These are phyloP conservation scores for Allantophomopsis cytisporea DNA, from an alignment of 2,329 filamentous ascomycete genomes.

Conservation along the genomic window DNA sequence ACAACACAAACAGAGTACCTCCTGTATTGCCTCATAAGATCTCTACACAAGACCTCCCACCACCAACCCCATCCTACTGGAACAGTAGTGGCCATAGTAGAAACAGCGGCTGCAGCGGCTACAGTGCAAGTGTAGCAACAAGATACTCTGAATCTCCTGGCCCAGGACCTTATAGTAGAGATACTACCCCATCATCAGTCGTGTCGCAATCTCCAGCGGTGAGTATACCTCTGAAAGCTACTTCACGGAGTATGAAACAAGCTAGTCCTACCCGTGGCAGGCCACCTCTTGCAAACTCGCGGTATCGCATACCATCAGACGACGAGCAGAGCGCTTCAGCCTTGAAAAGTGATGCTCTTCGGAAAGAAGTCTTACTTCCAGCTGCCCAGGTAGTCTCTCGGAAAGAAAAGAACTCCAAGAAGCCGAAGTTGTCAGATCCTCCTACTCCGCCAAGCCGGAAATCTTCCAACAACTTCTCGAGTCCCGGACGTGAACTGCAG, in stretches of 20 bases:
- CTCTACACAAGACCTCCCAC: constrained; percentile 51
- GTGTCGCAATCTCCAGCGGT: constrained; percentile 61
- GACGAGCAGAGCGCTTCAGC: too few relatives aligned
- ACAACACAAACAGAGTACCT: constrained; percentile 16
- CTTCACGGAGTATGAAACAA: constrained; percentile 29
- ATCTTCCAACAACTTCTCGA: too few relatives aligned
- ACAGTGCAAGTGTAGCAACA: constrained; percentile 62
- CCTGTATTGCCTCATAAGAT: constrained; percentile 39
- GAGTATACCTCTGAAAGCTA: constrained; percentile 26
- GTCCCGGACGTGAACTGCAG: too few relatives aligned
- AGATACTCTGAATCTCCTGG: constrained; percentile 61
- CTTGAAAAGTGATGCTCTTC: too few relatives aligned
- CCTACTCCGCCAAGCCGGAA: too few relatives aligned
- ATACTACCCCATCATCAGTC: constrained; percentile 67
- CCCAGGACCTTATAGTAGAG: constrained; percentile 58
- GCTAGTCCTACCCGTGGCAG: constrained; percentile 39
- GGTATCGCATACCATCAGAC: too few relatives aligned
- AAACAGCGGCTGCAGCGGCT: constrained; percentile 26
- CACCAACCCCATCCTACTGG: constrained; percentile 52
- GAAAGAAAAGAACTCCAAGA: too few relatives aligned
- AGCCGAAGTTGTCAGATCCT: too few relatives aligned
- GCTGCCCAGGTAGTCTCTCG: too few relatives aligned
- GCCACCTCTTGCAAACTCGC: constrained; percentile 40
- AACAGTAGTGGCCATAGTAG: constrained; percentile 20
- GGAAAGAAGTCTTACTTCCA: too few relatives aligned